A percentile compares a stretch with the other conserved stretches of the same genome.
These are phyloP conservation scores for button mushroom (Agaricus bisporus) DNA, from an alignment of 768 basidiomycete genomes.

Conservation along the genomic window DNA sequence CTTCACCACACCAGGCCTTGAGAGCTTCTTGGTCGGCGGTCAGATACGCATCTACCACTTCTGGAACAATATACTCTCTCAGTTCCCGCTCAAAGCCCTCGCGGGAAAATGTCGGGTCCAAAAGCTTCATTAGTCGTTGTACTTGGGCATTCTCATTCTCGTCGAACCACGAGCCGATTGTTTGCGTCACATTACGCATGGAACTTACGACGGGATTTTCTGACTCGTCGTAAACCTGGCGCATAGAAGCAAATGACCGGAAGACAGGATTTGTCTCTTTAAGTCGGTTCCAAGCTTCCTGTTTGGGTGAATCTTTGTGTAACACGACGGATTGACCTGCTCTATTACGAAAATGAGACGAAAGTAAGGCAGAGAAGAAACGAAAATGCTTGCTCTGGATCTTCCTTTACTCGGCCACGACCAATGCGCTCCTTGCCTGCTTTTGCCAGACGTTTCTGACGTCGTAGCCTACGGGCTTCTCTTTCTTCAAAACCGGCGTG, in stretches of 20 bases:
- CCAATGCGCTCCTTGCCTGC: constrained; percentile 66
- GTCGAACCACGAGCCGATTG: constrained; percentile 87
- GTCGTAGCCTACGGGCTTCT: constrained; percentile 75
- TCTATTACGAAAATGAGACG: constrained; percentile 29
- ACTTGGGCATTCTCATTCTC: constrained; percentile 99
- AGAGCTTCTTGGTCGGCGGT: constrained; percentile 84
- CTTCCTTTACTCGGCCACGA: constrained; percentile 50
- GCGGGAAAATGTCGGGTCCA: constrained; percentile 84
- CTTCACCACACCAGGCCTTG: constrained; percentile 91
- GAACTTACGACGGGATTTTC: constrained; percentile 85
- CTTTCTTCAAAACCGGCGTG: constrained; percentile 96
- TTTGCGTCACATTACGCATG: constrained; percentile 76
- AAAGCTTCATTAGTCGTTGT: constrained; percentile 73
- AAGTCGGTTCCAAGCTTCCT: constrained; percentile 74
- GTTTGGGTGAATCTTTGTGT: constrained; percentile 74
- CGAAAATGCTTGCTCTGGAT: constrained; percentile 66
- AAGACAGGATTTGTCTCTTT: constrained; percentile 80
- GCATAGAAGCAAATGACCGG: constrained; percentile 48
- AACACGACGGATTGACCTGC: constrained; percentile 84
- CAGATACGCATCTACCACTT: constrained; percentile 94
- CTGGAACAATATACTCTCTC: constrained; percentile 95
- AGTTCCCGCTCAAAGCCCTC: constrained; percentile 87
- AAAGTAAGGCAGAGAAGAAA: constrained; percentile 2
- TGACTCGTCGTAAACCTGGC: constrained; percentile 81
- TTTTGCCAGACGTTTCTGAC: constrained; percentile 78